Base-by-base conservation (phyloP, 1,139 yeast genomes). In the Magnusiomyces suaveolens region DNA sequence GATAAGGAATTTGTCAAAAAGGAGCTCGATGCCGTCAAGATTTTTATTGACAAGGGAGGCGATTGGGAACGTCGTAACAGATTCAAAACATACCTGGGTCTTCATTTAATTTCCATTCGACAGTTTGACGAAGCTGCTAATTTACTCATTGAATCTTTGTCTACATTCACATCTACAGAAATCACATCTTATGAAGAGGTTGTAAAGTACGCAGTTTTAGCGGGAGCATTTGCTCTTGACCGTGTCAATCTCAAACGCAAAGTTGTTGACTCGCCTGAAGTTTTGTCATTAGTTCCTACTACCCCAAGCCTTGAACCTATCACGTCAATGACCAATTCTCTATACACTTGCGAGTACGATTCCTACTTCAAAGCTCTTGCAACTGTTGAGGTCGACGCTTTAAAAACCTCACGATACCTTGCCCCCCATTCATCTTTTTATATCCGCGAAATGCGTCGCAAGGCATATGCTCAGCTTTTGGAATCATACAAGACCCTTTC, bases 1-100 rank as follows among this genome's bases (percentile, higher is more conserved):
- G 96, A 92, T 72, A 83, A 82, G 65, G 72, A 74, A 16, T 80
- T 80, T 61, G 86, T 87, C 48, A 79, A 83, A 57, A 82, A 83
- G 64, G 83, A 84, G 66, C 77, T 94, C 64, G 95, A 85, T 56
- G 83, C 83, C 62, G 81, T 84, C 44, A 82, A 85, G 65, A 68
- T 74, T 47, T 63, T 87, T 66, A 88, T 92, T 65, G 98, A 92
- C 64, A 85, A 88, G 65, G 98, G 98, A 53, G 98, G 98, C 57
- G 99, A 92, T 69, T 92, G 99, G 98, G 98, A 94, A 72, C 87
- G 98, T 70, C 82, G 96, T 66, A 92, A 94, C 73, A 77, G 96
- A 63, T 88, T 81, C 75, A 92, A 94, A 73, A 88, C 97, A 6
- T 94, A 92, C 72, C 73, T 80, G 59, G 98, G 98, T 24, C 78